Evolutionary conservation across 768 basidiomycete species (phyloP).

Genomic region (Phaeotremella fagi): DNA sequence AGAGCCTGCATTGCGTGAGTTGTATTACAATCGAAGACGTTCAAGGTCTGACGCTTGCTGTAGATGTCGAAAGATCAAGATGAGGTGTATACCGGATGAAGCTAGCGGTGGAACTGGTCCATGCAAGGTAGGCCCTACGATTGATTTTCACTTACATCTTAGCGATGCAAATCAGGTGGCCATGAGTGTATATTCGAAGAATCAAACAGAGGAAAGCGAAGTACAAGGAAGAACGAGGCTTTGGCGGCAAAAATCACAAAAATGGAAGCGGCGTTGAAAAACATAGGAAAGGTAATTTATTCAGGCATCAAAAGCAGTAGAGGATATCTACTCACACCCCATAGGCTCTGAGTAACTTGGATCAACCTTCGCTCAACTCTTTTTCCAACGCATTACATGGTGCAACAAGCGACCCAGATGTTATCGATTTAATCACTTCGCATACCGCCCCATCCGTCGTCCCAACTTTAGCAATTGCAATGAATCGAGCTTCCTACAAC

Average conservation of each 20-base stretch:
- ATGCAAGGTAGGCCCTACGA: constrained; percentile 33
- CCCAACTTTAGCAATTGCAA: constrained; percentile 34
- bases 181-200: constrained; percentile 95
- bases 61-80: constrained; percentile 44
- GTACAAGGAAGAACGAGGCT: constrained; percentile 49
- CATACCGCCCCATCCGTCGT: constrained; percentile 33
- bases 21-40: background rate
- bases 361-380: constrained; percentile 37
- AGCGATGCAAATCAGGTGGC: constrained; percentile 46
- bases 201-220: constrained; percentile 87
- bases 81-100: constrained; percentile 47
- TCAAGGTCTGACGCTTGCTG: constrained; percentile 3
- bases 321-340: background rate
- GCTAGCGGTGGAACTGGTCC: constrained; percentile 32
- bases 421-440: constrained; percentile 40
- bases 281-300: constrained; percentile 36
- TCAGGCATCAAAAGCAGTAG: constrained; percentile 13
- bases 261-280: constrained; percentile 37
- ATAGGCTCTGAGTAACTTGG: constrained; percentile 33
- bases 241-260: constrained; percentile 30
- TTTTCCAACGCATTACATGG: constrained; percentile 36
- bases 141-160: background rate
- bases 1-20: constrained; percentile 34
- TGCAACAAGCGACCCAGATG: constrained; percentile 29
- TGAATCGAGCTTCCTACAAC: constrained; percentile 29